Percentiles rank a stretch among this genome's conserved stretches.
Conservation (phyloP, 441 rosid genomes). For the Manihot esculenta region DNA sequence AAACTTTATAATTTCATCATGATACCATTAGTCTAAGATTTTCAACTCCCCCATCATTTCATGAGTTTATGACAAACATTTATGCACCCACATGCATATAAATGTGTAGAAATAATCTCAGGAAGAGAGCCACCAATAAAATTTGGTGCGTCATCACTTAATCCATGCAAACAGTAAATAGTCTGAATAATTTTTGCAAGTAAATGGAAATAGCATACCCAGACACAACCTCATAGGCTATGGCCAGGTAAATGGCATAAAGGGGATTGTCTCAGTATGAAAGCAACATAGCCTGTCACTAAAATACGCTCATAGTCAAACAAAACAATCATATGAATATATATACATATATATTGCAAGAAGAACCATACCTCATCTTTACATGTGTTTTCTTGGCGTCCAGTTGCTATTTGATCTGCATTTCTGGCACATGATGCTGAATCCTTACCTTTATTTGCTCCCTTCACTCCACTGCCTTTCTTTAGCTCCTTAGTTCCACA, state of each 20-base stretch:
- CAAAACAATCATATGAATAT: not conserved
- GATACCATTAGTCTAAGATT: not conserved
- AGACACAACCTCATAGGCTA: not conserved
- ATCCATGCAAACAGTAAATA: not conserved
- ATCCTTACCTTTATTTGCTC: constrained; percentile 22
- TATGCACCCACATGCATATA: not conserved
- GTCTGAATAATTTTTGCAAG: not conserved
- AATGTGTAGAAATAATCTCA: not conserved
- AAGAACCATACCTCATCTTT: constrained; percentile 48
- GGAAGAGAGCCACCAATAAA: not conserved
- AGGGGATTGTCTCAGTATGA: not conserved
- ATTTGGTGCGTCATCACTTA: not conserved
- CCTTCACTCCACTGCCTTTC: constrained; percentile 2
- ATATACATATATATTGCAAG: not conserved
- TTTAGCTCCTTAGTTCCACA: constrained; percentile 10
- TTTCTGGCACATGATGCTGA: constrained; percentile 21
- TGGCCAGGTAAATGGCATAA: not conserved
- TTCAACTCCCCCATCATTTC: not conserved
- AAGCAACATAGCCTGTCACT: not conserved
- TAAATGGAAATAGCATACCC: not conserved
- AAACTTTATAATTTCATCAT: not conserved
- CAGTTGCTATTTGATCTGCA: constrained; percentile 31
- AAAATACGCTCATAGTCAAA: not conserved
- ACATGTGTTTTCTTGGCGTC: constrained; percentile 32
- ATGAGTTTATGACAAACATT: not conserved